Evolutionary conservation across 805 yeast genomes (phyloP), one percentile per base, ranked within the genome.

Genomic region (Ogataea paradorogensis): DNA sequence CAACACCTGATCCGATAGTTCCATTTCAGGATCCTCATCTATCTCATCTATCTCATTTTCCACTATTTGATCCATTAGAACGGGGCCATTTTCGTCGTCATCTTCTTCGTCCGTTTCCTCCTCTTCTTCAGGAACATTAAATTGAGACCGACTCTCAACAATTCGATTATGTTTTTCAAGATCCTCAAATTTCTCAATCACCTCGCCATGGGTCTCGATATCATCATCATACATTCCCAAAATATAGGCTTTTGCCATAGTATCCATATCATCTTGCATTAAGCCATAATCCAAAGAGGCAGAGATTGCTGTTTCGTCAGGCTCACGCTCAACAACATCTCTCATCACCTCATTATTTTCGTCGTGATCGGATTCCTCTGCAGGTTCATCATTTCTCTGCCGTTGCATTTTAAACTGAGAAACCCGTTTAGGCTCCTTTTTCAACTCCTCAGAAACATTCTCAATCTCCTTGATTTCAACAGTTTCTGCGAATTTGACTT

Each of bases 181-280:
- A 53, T 81, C 87, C 9, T 64, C 69, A 9, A 80, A 38, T 39
- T 68, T 62, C 44, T 75, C 74, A 15, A 81, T 71, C 0, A 81
- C 71, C 10, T 74, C 74, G 0, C 84, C 84, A 34, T 71, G 70
- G 0, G 78, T 73, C 16, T 63, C 68, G 8, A 74, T 58, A 48
- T 80, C 84, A 44, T 77, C 84, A 51, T 80, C 84, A 51, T 76
- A 79, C 47, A 73, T 56, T 1, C 85, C 86, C 15, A 68, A 48
- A n/a, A 69, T 62, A 47, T 81, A 81, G 0, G 83, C 84, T 36
- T 70, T 67, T 0, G 77, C 83, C 81, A 80, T 74, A 3, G 73
- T 69, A 34, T 78, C 82, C 47, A 73, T 41, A 48, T 77, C 73
- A 14, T 65, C 65, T 16, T 68, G 70, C 21, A 74, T 42, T 2